Evolutionary conservation across 495 filamentous ascomycete genomes (phyloP).

Genomic region (Talaromyces nanjingensis): DNA sequence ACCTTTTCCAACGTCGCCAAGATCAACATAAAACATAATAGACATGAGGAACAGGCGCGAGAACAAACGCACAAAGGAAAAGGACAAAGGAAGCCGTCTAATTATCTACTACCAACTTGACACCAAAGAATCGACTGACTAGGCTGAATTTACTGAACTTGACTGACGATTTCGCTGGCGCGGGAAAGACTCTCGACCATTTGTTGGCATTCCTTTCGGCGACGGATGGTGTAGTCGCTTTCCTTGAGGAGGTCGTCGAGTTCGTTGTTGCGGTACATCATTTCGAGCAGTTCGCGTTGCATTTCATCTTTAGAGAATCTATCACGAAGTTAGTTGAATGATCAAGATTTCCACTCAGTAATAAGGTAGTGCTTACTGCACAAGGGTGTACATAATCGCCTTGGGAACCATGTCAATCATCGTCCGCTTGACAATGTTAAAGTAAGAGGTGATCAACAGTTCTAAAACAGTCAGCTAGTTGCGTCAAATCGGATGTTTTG

Average conservation of each 20-base stretch:
- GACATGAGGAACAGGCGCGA: background rate
- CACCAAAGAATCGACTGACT: background rate
- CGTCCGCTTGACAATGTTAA: conserved; percentile 92
- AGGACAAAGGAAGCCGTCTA: conserved; percentile 6
- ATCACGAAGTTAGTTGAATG: conserved; percentile 1
- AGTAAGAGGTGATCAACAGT: conserved; percentile 93
- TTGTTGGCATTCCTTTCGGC: conserved; percentile 97
- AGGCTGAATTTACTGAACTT: conserved; percentile 65
- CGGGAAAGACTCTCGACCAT: conserved; percentile 91
- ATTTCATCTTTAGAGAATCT: conserved; percentile 97
- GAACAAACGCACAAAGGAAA: background rate
- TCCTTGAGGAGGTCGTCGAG: conserved; percentile 95
- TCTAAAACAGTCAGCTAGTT: conserved; percentile 44
- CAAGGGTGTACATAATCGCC: conserved; percentile 96
- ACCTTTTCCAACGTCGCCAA: conserved; percentile 3
- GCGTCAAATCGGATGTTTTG: background rate
- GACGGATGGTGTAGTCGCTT: conserved; percentile 89
- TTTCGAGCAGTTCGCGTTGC: conserved; percentile 96
- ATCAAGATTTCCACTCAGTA: background rate
- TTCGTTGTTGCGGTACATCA: conserved; percentile 88
- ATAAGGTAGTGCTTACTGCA: conserved; percentile 58
- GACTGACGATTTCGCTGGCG: conserved; percentile 93
- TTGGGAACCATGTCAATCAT: conserved; percentile 99
- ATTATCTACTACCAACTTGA: background rate
- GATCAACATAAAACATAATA: background rate